A percentile compares a stretch with the other conserved stretches of the same genome.
These are phyloP conservation scores for Suillus ampliporus DNA, from an alignment of 768 basidiomycete genomes.

Conservation along the genomic window DNA sequence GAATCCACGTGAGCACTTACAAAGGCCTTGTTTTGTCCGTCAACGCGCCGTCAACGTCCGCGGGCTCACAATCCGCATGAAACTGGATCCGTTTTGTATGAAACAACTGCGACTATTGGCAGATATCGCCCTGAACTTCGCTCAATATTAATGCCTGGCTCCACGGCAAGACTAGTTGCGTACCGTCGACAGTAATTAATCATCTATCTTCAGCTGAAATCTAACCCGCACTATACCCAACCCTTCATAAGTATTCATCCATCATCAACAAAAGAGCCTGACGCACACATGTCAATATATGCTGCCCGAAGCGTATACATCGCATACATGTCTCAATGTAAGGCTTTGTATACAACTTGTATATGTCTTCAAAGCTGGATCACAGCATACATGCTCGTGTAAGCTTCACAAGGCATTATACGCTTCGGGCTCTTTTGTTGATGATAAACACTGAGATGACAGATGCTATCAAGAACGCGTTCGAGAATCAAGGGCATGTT, in stretches of 20 bases:
- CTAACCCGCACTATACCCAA: neutral
- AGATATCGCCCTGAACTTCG: constrained; percentile 15
- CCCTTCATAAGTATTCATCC: constrained; percentile 12
- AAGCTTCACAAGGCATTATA: too few species aligned
- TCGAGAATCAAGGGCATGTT: constrained; percentile 16
- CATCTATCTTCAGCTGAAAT: neutral
- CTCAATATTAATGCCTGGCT: constrained; percentile 9
- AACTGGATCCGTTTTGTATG: neutral
- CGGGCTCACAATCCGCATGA: neutral
- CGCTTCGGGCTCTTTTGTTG: too few species aligned
- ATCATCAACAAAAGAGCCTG: too few species aligned
- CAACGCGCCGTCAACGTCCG: neutral
- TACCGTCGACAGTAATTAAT: constrained; percentile 14
- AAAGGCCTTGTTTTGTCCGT: neutral
- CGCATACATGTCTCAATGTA: too few species aligned
- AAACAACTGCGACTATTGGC: constrained; percentile 11
- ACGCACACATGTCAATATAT: too few species aligned
- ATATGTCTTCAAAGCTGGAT: too few species aligned
- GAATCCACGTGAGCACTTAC: neutral
- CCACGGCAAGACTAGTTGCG: constrained; percentile 16
- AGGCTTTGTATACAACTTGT: too few species aligned
- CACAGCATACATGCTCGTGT: too few species aligned
- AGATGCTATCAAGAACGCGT: constrained; percentile 13
- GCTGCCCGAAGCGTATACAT: too few species aligned
- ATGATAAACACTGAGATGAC: constrained; percentile 7